Evolutionary conservation across 1,139 yeast genomes (phyloP).

Genomic region (Taphrina betulina): DNA sequence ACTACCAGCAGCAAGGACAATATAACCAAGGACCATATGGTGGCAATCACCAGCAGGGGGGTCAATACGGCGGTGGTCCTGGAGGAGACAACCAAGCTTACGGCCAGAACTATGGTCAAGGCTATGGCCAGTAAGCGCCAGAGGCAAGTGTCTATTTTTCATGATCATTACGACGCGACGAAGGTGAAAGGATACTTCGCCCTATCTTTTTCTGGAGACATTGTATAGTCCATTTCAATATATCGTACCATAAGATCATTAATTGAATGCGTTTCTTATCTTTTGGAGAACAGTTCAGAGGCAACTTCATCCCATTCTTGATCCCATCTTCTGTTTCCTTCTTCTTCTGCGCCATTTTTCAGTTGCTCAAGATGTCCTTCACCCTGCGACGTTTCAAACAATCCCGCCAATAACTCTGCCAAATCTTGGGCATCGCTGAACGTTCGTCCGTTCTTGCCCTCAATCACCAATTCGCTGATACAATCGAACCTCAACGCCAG

Average conservation of each 20-base stretch:
- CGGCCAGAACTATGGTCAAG: conserved; percentile 12
- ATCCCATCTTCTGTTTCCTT: conserved; percentile 71
- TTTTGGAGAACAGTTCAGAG: conserved; percentile 2
- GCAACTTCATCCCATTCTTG: conserved; percentile 58
- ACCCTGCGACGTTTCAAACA: conserved; percentile 48
- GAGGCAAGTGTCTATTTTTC: too few species aligned
- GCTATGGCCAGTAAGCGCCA: too few species aligned
- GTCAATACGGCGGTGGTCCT: background rate
- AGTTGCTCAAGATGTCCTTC: conserved; percentile 44
- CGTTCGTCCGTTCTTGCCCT: conserved; percentile 48
- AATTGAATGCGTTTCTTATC: background rate
- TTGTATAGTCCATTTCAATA: background rate
- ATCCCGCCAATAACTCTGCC: conserved; percentile 48
- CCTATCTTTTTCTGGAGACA: background rate
- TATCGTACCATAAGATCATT: background rate
- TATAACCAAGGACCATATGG: background rate
- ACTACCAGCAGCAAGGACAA: background rate
- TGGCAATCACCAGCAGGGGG: background rate
- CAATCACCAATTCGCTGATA: conserved; percentile 40
- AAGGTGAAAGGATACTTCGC: too few species aligned
- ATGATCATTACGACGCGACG: too few species aligned
- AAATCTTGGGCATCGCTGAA: conserved; percentile 42
- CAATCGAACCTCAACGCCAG: conserved; percentile 75
- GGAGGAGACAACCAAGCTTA: too few species aligned
- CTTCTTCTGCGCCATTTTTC: conserved; percentile 66